Conservation (phyloP, 2,329 filamentous ascomycete genomes). For the Dothidotthia symphoricarpi region DNA sequence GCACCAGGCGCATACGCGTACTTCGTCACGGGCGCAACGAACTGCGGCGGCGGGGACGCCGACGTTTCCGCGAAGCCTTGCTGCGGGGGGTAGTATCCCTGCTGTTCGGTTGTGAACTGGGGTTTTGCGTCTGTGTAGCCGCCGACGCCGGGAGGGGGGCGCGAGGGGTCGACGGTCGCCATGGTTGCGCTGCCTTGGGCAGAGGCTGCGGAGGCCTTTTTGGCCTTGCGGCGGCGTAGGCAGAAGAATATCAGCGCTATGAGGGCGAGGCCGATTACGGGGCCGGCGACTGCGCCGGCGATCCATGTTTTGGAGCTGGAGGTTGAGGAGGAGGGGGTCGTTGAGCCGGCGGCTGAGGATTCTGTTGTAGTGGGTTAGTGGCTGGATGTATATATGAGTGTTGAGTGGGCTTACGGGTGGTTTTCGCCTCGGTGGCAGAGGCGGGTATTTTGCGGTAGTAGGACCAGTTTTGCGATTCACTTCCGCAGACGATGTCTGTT, state of each 20-base stretch:
- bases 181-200: slow-evolving; percentile 12
- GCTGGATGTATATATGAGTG: background rate
- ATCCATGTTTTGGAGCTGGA: slow-evolving; percentile 32
- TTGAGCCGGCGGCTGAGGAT: background rate
- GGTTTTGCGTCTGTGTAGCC: slow-evolving; percentile 21
- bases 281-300: slow-evolving; percentile 28
- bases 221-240: slow-evolving; percentile 26
- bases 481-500: slow-evolving; percentile 31
- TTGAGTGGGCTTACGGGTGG: slow-evolving; percentile 1
- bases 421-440: slow-evolving; percentile 9
- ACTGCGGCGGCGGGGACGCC: too few species aligned
- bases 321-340: background rate
- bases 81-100: slow-evolving; percentile 6
- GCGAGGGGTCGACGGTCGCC: slow-evolving; percentile 8
- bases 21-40: too few species aligned
- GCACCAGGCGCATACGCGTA: too few species aligned
- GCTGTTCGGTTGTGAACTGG: slow-evolving; percentile 9
- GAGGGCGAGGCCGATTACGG: slow-evolving; percentile 26
- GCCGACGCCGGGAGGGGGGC: slow-evolving; percentile 13
- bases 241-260: slow-evolving; percentile 26
- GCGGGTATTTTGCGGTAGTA: slow-evolving; percentile 27
- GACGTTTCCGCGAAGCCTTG: slow-evolving; percentile 1
- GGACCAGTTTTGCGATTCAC: slow-evolving; percentile 22
- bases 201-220: slow-evolving; percentile 1
- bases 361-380: background rate